phyloP scores from a whole-genome alignment of 2,329 filamentous ascomycete genomes.

The Penicillium paneum region DNA sequence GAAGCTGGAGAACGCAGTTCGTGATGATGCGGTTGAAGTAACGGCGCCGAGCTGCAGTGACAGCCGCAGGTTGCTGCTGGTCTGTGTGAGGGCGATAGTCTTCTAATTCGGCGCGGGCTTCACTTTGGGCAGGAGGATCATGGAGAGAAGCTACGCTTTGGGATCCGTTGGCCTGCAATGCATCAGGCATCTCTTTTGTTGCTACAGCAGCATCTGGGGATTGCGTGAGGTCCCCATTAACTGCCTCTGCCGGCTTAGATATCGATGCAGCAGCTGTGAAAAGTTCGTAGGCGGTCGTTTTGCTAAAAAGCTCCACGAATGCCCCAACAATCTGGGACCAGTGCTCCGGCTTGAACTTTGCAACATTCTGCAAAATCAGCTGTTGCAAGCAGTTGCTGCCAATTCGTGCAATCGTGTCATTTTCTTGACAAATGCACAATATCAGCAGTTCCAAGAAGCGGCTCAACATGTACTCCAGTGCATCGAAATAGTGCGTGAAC shows the following conservation, averaged over 20 bases:
- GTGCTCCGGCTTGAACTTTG: constrained; percentile 80
- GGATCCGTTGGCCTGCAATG: constrained; percentile 29
- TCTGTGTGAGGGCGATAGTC: constrained; percentile 78
- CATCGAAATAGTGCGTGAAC: constrained; percentile 97
- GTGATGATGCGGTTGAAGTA: constrained; percentile 99
- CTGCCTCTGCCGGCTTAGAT: constrained; percentile 36
- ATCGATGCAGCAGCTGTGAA: constrained; percentile 73
- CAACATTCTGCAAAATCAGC: constrained; percentile 91
- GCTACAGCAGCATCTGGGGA: constrained; percentile 21
- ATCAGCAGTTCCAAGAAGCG: constrained; percentile 92
- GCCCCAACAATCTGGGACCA: constrained; percentile 94
- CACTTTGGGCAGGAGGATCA: constrained; percentile 36
- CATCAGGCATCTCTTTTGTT: constrained; percentile 22
- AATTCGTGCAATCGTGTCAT: constrained; percentile 96
- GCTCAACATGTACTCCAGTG: constrained; percentile 95
- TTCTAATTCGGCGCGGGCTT: constrained; percentile 58
- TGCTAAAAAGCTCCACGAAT: constrained; percentile 92
- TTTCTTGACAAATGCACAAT: constrained; percentile 97
- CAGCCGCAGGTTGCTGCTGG: constrained; percentile 84
- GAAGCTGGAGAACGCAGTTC: constrained; percentile 90
- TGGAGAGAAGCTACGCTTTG: constrained; percentile 31
- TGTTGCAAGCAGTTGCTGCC: constrained; percentile 98
- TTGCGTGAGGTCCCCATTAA: constrained; percentile 26
- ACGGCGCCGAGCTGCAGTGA: constrained; percentile 85
- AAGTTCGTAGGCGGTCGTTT: constrained; percentile 89